Evolutionary conservation across 1,284 basidiomycete genomes (phyloP), one percentile per base, ranked within the genome.

Genomic region (Cystobasidium slooffiae): DNA sequence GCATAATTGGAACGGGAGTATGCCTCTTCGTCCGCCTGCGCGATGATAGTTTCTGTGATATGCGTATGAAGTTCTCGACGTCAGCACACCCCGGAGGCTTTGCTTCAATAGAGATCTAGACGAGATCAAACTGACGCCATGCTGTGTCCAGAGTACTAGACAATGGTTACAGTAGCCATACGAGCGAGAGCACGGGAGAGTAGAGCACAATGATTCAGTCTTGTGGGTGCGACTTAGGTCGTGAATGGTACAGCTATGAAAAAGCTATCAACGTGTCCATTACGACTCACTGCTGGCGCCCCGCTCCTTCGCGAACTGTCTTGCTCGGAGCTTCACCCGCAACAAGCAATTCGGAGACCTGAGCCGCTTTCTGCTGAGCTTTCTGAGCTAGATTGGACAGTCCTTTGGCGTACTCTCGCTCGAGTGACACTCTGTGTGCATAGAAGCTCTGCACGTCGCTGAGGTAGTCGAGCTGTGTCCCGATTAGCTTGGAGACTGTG

Each of bases 241-340:
- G 1, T 2, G 31, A 5, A 5, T 31, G 31, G 2, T 31, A 31
- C 31, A 31, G 31, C 31, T 31, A 5, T 31, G 31, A 31, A 31
- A 31, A 31, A 31, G 31, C 31, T 31, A 31, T 5, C 31, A 31
- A 31, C 5, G 31, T 51, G 47, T 3, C 3, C 22, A 39, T 24
- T 20, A 31, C 49, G 16, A 56, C 70, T 66, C 43, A 73, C 70
- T 73, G 70, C 46, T 73, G 59, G 24, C 70, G 37, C n/a, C 63
- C 70, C n/a, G 70, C 70, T 31, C 70, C 70, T 37, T 73, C 70
- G 39, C 62, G 52, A 16, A 73, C 70, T 6, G 20, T 20, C 70
- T 73, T 73, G 62, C 62, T 66, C 12, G 70, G 70, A 6, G 70
- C 70, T 47, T 73, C 70, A 31, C 70, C 70, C 44, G 70, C 70